Percentiles rank a stretch among this genome's conserved stretches.
Conservation (phyloP, 2,329 filamentous ascomycete species). For the Amauroascus verrucosus region DNA sequence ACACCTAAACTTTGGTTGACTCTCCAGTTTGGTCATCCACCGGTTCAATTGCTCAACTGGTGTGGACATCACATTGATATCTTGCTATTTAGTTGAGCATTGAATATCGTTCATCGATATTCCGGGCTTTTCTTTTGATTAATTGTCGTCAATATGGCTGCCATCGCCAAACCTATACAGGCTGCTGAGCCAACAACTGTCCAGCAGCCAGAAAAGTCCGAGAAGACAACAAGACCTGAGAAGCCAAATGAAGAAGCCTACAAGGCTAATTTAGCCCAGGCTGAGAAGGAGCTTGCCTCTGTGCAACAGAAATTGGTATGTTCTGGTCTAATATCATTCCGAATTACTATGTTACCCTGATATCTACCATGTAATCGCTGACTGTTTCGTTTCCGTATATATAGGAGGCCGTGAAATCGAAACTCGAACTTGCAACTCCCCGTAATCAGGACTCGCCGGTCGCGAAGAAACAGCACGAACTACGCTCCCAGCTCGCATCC, state of each 20-base stretch:
- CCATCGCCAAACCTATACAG: constrained; percentile 23
- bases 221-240: constrained; percentile 51
- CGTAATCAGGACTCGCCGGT: constrained; percentile 72
- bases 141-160: constrained; percentile 33
- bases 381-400: constrained; percentile 8
- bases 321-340: too few species aligned
- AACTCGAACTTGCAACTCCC: constrained; percentile 72
- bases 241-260: constrained; percentile 80
- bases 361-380: constrained; percentile 5
- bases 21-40: not conserved
- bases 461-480: constrained; percentile 74
- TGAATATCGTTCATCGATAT: not conserved
- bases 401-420: constrained; percentile 81
- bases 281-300: constrained; percentile 76
- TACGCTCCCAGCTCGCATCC: constrained; percentile 68
- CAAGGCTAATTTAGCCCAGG: constrained; percentile 66
- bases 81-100: not conserved
- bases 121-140: constrained; percentile 1
- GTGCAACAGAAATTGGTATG: constrained; percentile 61
- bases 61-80: not conserved
- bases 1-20: constrained; percentile 8
- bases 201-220: constrained; percentile 9
- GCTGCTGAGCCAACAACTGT: constrained; percentile 32
- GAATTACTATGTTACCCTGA: too few species aligned
- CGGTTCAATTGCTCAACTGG: not conserved